A percentile compares a stretch with the other conserved stretches of the same genome.
Evolutionary conservation across 768 basidiomycete genomes (phyloP).

Genomic region (Boletus speciosus): DNA sequence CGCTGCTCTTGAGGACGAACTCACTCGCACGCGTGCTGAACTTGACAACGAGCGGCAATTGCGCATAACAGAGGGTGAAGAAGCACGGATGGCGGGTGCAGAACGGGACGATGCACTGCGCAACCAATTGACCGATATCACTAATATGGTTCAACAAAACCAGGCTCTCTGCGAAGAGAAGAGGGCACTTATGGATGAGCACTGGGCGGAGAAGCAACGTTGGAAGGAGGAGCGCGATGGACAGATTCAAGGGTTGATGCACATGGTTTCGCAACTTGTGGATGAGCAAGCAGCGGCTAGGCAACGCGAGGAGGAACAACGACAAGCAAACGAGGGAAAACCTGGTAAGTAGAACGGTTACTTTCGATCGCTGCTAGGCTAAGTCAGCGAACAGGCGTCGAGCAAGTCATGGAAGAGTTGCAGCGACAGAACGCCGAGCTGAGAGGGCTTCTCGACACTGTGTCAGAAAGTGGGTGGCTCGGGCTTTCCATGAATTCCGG

Average conservation of each 20-base stretch:
- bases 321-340: constrained; percentile 48
- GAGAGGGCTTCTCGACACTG: constrained; percentile 47
- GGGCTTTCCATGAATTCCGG: not conserved
- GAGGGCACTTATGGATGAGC: constrained; percentile 55
- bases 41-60: constrained; percentile 61
- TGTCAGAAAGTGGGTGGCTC: constrained; percentile 54
- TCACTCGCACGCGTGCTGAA: constrained; percentile 53
- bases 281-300: constrained; percentile 54
- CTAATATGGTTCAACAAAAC: constrained; percentile 69
- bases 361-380: not conserved
- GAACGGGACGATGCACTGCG: constrained; percentile 62
- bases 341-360: constrained; percentile 45
- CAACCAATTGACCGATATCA: constrained; percentile 64
- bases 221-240: constrained; percentile 58
- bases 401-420: constrained; percentile 59
- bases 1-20: constrained; percentile 57
- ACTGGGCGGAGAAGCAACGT: constrained; percentile 59
- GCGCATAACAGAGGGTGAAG: constrained; percentile 56
- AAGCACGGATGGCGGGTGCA: constrained; percentile 56
- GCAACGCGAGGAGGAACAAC: constrained; percentile 49
- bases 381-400: constrained; percentile 42
- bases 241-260: constrained; percentile 52
- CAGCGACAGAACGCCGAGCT: constrained; percentile 58
- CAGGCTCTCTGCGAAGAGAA: constrained; percentile 57
- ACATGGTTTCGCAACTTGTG: constrained; percentile 58